Evolutionary conservation across 2,329 filamentous ascomycete species (phyloP).

Genomic region (Aspergillus bombycis): DNA sequence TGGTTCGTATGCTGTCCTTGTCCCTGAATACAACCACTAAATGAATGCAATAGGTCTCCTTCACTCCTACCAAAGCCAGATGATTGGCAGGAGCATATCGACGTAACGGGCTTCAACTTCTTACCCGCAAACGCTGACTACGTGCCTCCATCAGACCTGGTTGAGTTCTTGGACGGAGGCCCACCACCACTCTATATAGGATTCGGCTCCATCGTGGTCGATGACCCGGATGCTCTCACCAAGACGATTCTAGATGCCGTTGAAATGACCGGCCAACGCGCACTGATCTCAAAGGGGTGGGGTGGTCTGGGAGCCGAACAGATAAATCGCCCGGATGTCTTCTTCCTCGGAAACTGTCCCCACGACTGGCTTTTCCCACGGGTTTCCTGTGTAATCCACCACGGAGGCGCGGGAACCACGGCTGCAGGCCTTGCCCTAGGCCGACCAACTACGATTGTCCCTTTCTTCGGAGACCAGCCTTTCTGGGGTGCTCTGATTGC

Average conservation of each 20-base stretch:
- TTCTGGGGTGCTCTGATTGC: constrained; percentile 81
- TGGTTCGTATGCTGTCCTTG: constrained; percentile 54
- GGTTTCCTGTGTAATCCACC: constrained; percentile 79
- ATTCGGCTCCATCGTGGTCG: constrained; percentile 78
- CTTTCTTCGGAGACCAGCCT: constrained; percentile 81
- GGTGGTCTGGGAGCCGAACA: constrained; percentile 74
- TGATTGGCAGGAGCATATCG: constrained; percentile 74
- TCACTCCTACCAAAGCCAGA: constrained; percentile 73
- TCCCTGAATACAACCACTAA: no score
- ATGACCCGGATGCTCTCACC: constrained; percentile 72
- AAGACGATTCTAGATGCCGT: constrained; percentile 72
- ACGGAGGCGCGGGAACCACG: constrained; percentile 83
- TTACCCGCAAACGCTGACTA: constrained; percentile 69
- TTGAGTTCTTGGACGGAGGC: constrained; percentile 66
- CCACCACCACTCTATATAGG: constrained; percentile 77
- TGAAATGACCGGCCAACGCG: constrained; percentile 66
- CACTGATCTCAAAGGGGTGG: constrained; percentile 83
- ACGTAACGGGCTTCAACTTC: constrained; percentile 75
- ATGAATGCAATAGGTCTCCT: constrained; percentile 56
- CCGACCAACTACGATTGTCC: constrained; percentile 77
- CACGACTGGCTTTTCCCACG: constrained; percentile 85
- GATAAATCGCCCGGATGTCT: constrained; percentile 67
- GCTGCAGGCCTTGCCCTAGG: constrained; percentile 78
- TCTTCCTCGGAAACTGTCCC: constrained; percentile 80
- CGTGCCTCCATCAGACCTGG: constrained; percentile 65